Evolutionary conservation across 1,284 basidiomycete species (phyloP), one percentile per base, ranked within the genome.

Genomic region (Mycena citricolor): DNA sequence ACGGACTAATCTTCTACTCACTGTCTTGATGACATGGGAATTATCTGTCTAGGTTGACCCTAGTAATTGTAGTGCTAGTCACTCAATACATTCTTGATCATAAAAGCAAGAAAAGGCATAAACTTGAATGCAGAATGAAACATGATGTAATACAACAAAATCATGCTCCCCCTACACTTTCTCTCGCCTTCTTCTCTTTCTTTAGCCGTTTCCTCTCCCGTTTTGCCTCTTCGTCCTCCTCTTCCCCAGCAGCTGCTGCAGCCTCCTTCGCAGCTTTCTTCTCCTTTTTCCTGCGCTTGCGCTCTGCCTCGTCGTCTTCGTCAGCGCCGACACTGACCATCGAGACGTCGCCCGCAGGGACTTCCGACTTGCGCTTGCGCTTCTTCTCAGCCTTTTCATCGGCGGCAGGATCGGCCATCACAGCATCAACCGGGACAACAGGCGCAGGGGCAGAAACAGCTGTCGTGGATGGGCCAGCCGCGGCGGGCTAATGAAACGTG

Each of bases 301-400:
- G 67, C 51, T 79, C 77, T 5, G 67, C 66, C 49, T 69, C 66
- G 17, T 77, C 77, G n/a, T 66, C 69, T 8, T 62, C 71, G 11
- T 61, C 67, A 12, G 61, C 69, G 12, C 57, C 68, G 17, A 56
- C 65, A 28, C 47, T 51, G 11, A 58, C 65, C 63, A 74, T 71
- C 7, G 73, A 68, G 14, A 72, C 66, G 50, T 74, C 70, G 2
- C 59, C 61, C 29, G 67, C 68, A 3, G 49, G 61, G 20, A 63
- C 72, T 61, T 87, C 84, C 11, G 82, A 81, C 60, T 86, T 83
- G 28, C 81, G 77, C 61, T 86, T 87, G 34, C 83, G 74, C 59
- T 87, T 87, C 66, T 86, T 89, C 60, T 85, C 82, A 61, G 84
- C 81, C 49, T 76, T 70, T 66, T 58, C 58, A 21, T 61, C 52